Evolutionary conservation across 352 stramenopile genomes (phyloP), one percentile per base, ranked within the genome.

Genomic region (Pythium vanterpoolii): DNA sequence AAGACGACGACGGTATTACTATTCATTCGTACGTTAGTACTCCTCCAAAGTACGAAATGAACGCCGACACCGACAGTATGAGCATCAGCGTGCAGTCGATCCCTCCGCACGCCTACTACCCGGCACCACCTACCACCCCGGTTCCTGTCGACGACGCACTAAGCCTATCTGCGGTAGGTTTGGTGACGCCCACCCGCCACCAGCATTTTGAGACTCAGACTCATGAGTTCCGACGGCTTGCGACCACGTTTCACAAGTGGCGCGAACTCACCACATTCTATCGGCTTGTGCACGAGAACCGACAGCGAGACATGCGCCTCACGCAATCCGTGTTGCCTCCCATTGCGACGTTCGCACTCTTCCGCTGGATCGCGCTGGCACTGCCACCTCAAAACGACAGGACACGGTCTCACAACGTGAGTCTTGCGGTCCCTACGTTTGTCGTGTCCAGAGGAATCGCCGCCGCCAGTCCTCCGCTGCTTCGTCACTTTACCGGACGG

Each of bases 231-330:
- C 39, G 74, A 34, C 38, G 73, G n/a, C 48, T 89, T 3, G 69
- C 67, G 19, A 74, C 56, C 4, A 60, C 49, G 7, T 78, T 85
- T 18, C 70, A 86, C 50, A 64, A 75, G 45, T 88, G 74, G 77
- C 73, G 62, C 38, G 73, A 71, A 9, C 57, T 71, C 14, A 64
- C 72, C 19, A 59, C 31, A 0, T 66, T 85, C 24, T 69, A 74
- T 7, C 56, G 62, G 1, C 66, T 85, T 6, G 56, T 70, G 8
- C 50, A 66, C 4, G 58, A 72, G 6, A 62, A 57, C 24, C 71
- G 70, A 30, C 27, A 54, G 0, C 68, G 73, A 1, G 56, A 77
- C 31, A 2, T 70, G 6, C 60, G 59, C 1, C 36, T 71, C 19
- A 55, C 61, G 0, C 68, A 73, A 7, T 47, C 63, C 0, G 18